Percentiles rank a stretch among this genome's conserved stretches.
phyloP scores from a whole-genome alignment of 306 rosid genomes.

The Alnus rubra region DNA sequence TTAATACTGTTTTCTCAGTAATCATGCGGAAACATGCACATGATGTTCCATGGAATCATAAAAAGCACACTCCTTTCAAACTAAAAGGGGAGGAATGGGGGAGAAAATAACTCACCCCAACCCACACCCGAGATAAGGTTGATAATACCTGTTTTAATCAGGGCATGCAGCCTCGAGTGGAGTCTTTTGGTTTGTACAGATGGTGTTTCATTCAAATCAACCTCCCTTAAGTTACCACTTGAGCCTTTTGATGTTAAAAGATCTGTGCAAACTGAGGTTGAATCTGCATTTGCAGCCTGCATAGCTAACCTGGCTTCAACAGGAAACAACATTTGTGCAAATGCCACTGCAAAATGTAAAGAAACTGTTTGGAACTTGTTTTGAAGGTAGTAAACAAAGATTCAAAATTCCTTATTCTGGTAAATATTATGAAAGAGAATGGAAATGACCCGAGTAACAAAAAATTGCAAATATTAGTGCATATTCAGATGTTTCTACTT shows the following conservation, averaged over 20 bases:
- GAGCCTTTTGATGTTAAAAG: conserved; percentile 41
- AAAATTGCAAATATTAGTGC: neutral
- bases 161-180: conserved; percentile 53
- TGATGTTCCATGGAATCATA: neutral
- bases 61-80: neutral
- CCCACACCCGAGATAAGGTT: neutral
- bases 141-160: conserved; percentile 73
- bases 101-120: neutral
- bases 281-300: conserved; percentile 69
- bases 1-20: neutral
- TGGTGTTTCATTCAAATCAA: conserved; percentile 85
- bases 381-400: conserved; percentile 1
- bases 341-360: conserved; percentile 60
- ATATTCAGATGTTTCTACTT: neutral
- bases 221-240: conserved; percentile 59
- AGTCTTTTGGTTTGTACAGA: conserved; percentile 58
- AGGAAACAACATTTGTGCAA: conserved; percentile 73
- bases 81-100: neutral
- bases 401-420: neutral
- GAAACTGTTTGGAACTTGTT: conserved; percentile 7
- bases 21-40: neutral
- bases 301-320: conserved; percentile 84
- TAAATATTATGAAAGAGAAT: neutral
- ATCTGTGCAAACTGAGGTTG: conserved; percentile 30
- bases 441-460: neutral